These are phyloP conservation scores for Hypoxylon rickii DNA, from an alignment of 495 filamentous ascomycete genomes.

Conservation along the genomic window DNA sequence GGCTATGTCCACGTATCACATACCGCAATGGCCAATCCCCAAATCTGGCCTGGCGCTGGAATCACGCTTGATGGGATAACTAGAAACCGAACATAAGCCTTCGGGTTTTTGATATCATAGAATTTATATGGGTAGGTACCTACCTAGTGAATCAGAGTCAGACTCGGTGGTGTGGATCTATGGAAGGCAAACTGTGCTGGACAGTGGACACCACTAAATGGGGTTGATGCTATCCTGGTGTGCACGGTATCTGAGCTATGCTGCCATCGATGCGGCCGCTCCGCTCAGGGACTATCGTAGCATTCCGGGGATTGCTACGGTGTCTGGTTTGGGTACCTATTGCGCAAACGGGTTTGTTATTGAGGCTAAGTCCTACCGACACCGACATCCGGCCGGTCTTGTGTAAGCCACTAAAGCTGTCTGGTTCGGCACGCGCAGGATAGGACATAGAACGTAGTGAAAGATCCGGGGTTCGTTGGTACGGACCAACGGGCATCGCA, in stretches of 20 bases:
- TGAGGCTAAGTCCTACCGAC: slow-evolving; percentile 32
- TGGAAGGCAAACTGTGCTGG: too few relatives aligned
- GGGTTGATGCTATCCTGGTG: too few relatives aligned
- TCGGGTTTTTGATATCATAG: too few relatives aligned
- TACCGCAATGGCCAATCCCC: too few relatives aligned
- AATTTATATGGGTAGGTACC: too few relatives aligned
- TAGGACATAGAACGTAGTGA: not conserved
- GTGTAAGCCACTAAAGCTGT: slow-evolving; percentile 20
- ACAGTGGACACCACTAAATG: too few relatives aligned
- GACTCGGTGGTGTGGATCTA: too few relatives aligned
- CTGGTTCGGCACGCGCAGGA: slow-evolving; percentile 38
- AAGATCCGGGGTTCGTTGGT: not conserved
- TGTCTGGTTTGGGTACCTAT: slow-evolving; percentile 42
- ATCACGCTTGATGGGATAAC: too few relatives aligned
- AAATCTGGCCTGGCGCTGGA: too few relatives aligned
- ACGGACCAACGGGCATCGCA: slow-evolving; percentile 32
- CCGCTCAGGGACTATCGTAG: slow-evolving; percentile 49
- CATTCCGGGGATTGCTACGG: slow-evolving; percentile 31
- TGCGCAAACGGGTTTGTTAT: slow-evolving; percentile 49
- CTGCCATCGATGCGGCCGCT: slow-evolving; percentile 54
- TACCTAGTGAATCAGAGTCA: too few relatives aligned
- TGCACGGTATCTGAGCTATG: slow-evolving; percentile 50
- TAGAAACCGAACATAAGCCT: too few relatives aligned
- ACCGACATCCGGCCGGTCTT: not conserved
- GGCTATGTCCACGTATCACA: too few relatives aligned